These are phyloP conservation scores for Pyrenochaeta sp. DNA, from an alignment of 2,329 filamentous ascomycete species.

Conservation along the genomic window DNA sequence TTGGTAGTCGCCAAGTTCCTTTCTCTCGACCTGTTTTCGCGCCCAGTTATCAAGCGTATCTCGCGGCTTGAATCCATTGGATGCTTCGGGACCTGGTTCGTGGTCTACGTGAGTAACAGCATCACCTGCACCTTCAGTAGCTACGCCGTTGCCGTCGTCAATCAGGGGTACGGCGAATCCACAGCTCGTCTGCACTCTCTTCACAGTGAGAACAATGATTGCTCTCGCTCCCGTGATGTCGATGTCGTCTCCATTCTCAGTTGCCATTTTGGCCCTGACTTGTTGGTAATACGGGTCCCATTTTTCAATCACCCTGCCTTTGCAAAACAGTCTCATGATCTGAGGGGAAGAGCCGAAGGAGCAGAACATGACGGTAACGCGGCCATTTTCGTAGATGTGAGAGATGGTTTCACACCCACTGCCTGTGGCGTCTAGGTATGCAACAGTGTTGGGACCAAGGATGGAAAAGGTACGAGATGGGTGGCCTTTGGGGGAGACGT, in stretches of 20 bases:
- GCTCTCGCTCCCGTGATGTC: constrained; percentile 53
- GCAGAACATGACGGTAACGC: constrained; percentile 77
- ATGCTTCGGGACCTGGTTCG: constrained; percentile 15
- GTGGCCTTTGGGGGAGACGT: constrained; percentile 78
- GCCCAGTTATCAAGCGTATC: constrained; percentile 64
- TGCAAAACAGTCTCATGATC: constrained; percentile 71
- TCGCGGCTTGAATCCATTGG: constrained; percentile 47
- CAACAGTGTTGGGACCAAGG: constrained; percentile 64
- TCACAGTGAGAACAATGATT: constrained; percentile 68
- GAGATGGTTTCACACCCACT: constrained; percentile 79
- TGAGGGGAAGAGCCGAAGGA: constrained; percentile 67
- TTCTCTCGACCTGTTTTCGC: constrained; percentile 57
- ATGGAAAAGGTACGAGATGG: constrained; percentile 68
- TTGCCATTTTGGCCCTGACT: constrained; percentile 53
- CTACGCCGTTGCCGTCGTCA: constrained; percentile 18
- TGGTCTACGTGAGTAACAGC: constrained; percentile 31
- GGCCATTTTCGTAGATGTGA: constrained; percentile 78
- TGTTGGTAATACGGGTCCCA: constrained; percentile 54
- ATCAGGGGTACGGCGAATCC: constrained; percentile 69
- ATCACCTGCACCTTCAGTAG: constrained; percentile 14
- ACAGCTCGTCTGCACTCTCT: constrained; percentile 70
- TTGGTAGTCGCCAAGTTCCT: constrained; percentile 64
- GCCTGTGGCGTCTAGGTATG: constrained; percentile 77
- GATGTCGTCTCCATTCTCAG: constrained; percentile 33
- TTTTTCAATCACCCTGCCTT: constrained; percentile 66